Conservation (phyloP, 306 rosid genomes). For the Urtica urens region DNA sequence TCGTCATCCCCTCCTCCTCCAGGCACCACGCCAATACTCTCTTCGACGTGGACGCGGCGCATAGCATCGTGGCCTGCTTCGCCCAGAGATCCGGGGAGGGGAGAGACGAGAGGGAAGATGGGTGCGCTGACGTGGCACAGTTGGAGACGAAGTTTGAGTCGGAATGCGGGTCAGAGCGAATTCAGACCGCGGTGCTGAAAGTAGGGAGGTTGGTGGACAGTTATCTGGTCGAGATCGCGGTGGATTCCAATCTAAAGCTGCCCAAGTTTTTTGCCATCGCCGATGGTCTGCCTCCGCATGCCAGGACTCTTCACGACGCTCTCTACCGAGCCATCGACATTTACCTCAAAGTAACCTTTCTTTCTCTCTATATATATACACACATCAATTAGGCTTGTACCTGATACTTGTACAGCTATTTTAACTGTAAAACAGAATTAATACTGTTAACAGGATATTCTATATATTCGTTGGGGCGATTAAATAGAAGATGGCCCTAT, state of each 20-base stretch:
- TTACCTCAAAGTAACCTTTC: slow-evolving; percentile 82
- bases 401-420: too few relatives aligned
- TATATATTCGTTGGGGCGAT: too few relatives aligned
- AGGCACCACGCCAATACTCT: slow-evolving; percentile 77
- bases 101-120: slow-evolving; percentile 97
- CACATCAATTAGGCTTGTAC: too few relatives aligned
- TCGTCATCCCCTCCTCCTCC: slow-evolving; percentile 88
- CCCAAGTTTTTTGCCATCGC: slow-evolving; percentile 75
- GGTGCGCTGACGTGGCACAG: slow-evolving; percentile 66
- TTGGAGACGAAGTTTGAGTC: slow-evolving; percentile 88
- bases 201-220: slow-evolving; percentile 82
- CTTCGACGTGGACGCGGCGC: slow-evolving; percentile 96
- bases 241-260: slow-evolving; percentile 94
- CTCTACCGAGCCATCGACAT: slow-evolving; percentile 86
- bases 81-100: too few relatives aligned
- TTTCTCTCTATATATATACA: too few relatives aligned
- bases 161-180: slow-evolving; percentile 75
- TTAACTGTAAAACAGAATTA: too few relatives aligned
- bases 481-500: too few relatives aligned
- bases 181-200: slow-evolving; percentile 69
- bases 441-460: too few relatives aligned
- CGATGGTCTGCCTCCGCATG: slow-evolving; percentile 79
- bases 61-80: slow-evolving; percentile 76
- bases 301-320: slow-evolving; percentile 81
- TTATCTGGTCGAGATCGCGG: slow-evolving; percentile 93